Evolutionary conservation across 768 basidiomycete genomes (phyloP), one percentile per base, ranked within the genome.

Genomic region (Hebeloma cylindrosporum): DNA sequence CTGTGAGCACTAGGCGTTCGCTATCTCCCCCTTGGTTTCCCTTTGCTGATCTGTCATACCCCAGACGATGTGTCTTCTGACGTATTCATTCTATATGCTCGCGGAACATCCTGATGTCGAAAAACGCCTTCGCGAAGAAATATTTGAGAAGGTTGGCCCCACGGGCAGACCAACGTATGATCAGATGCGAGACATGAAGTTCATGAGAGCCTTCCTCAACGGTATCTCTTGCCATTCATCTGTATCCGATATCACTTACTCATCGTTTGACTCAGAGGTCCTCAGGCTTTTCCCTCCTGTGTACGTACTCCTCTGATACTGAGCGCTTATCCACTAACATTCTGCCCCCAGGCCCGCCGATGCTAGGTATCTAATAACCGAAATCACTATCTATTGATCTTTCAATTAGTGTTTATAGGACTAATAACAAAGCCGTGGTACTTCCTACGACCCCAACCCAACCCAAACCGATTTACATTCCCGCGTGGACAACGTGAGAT

Each of bases 141-240:
- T 79, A 16, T 37, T 72, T 3, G 51, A 57, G 11, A 65, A 61
- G 23, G 56, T 78, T 13, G 76, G 75, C 6, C 48, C 60, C 5
- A 57, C 52, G 7, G 53, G 59, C 3, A 46, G 64, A 4, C 77
- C 77, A 0, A 71, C 67, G 0, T 73, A 67, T 45, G 74, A 74
- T 7, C 65, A 75, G 41, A 63, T 79, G 47, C 65, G 67, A 35
- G 64, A 72, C 1, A 72, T 79, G 73, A 76, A 71, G 43, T 67
- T 59, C 32, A 39, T 65, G 41, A 50, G 62, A 7, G 62, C 65
- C 11, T 57, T 66, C 18, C 55, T 67, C 21, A 67, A 68, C 27
- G 67, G 67, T 35, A 14, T 30, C 14, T 26, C 13, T 27, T 13
- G 16, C 3, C 11, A 29, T 21, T 39, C 6, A 7, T 6, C 8